Evolutionary conservation across 2,329 filamentous ascomycete genomes (phyloP), one percentile per base, ranked within the genome.

Genomic region (Cytospora piceicola): DNA sequence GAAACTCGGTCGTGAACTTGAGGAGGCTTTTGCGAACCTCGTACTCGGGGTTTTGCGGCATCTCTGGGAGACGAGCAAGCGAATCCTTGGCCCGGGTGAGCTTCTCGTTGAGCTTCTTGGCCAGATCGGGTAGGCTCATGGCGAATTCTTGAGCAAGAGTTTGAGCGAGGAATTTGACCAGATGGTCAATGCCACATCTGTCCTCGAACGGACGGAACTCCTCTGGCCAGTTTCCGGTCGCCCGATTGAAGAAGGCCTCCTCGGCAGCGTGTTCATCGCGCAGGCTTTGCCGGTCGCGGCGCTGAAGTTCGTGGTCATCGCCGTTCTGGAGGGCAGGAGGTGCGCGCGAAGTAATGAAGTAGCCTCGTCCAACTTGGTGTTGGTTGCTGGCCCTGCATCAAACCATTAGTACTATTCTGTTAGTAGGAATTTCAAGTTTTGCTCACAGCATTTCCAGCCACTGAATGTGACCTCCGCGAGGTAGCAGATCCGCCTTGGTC

Each of bases 401-500:
- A 14, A 2, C 34, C 29, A 29, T 55, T 29, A 63, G 53, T 15
- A 51, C 17, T 24, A 29, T 52, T 1, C 7, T 6, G 3, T 20
- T 12, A 22, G n/a, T 12, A 20, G 24, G 5, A 32, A n/a, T 1
- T 17, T 30, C 14, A 8, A 12, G 42, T 15, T 17, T 7, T 14
- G 46, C 61, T 24, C 46, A 63, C 61, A 63, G 61, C 63, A 93
- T 89, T 0, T 83, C 78, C 0, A 85, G 73, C 84, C 90, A 92
- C 64, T 89, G 87, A 0, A 76, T 70, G 0, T 85, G 78, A 1
- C 82, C 80, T 0, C 82, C 82, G 0, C 77, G 73, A 0, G 87
- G 83, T 0, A 93, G 77, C 0, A 90, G 83, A 68, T 97, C 94
- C 0, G 93, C 93, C 72, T 96, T 97, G 0, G 93, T 97, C 20